Conservation (phyloP, 78 protist genomes). For the Dictyostelium firmibasis region DNA sequence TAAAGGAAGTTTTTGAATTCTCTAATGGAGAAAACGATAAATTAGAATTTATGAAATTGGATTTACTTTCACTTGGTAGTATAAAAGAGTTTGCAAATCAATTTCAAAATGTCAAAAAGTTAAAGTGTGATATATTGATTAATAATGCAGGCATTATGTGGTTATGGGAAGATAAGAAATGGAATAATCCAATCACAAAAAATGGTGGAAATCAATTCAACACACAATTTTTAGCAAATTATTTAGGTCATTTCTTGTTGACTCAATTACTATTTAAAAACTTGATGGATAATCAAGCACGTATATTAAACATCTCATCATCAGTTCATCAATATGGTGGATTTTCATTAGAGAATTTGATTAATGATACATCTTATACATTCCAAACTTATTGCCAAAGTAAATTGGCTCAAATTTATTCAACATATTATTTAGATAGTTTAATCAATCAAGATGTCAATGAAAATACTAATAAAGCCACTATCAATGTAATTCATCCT, state of each 20-base stretch:
- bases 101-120: not conserved
- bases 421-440: not conserved
- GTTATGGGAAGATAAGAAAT: slow-evolving; percentile 42
- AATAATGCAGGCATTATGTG: slow-evolving; percentile 79
- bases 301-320: slow-evolving; percentile 27
- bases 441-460: not conserved
- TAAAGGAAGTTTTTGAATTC: slow-evolving; percentile 21
- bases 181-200: slow-evolving; percentile 37
- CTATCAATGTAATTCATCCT: slow-evolving; percentile 25
- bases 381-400: slow-evolving; percentile 52
- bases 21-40: slow-evolving; percentile 20
- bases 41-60: slow-evolving; percentile 49
- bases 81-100: slow-evolving; percentile 11
- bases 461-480: not conserved
- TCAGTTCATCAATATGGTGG: slow-evolving; percentile 28
- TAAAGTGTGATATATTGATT: slow-evolving; percentile 28
- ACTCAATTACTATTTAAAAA: slow-evolving; percentile 10
- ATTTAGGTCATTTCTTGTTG: slow-evolving; percentile 70
- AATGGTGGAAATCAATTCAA: not conserved
- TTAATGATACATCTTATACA: not conserved
- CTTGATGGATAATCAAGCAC: not conserved
- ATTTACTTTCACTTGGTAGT: slow-evolving; percentile 51
- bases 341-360: not conserved
- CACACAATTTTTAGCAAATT: slow-evolving; percentile 67
- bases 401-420: slow-evolving; percentile 41